Evolutionary conservation across 352 stramenopile genomes (phyloP), one percentile per base, ranked within the genome.

Genomic region (Thalassiosira exigua): DNA sequence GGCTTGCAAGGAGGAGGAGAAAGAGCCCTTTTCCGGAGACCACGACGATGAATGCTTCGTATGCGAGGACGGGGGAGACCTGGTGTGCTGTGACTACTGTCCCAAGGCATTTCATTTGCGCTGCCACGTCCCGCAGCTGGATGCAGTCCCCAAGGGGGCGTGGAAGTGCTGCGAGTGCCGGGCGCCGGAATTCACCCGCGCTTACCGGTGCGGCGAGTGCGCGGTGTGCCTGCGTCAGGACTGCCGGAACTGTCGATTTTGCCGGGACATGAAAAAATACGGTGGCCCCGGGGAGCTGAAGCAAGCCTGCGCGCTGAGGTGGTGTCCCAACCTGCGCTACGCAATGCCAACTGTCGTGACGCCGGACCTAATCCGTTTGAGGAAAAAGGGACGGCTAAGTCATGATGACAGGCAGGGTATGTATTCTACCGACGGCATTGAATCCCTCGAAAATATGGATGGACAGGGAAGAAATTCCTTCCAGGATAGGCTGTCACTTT

Each of bases 21-120:
- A n/a, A n/a, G n/a, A n/a, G n/a, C n/a, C n/a, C n/a, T n/a, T n/a
- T n/a, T n/a, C n/a, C n/a, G n/a, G n/a, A n/a, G n/a, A n/a, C n/a
- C n/a, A n/a, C n/a, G 36, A 44, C 14, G 36, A 44, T 44, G 36
- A 44, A 14, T 44, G 36, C 14, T 44, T 14, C 36, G 14, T 44
- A 44, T 44, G 36, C 36, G 7, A 14, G 7, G 36, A 57, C 17
- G 22, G 50, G 17, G 50, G 27, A 69, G 60, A 61, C 5, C 19
- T 71, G 22, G 33, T 71, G 3, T 14, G 48, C 0, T 71, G 61
- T 21, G 61, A 71, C 32, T 71, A 64, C 46, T 71, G 61, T 27
- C 30, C 46, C 0, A 71, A 71, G 17, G 27, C 19, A 21, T 71
- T 71, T 12, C 61, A 71, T 12, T n/a, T 46, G 26, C 11, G 29